Base-by-base conservation (phyloP, 208 protist species). In the Blastocrithidia nonstop region DNA sequence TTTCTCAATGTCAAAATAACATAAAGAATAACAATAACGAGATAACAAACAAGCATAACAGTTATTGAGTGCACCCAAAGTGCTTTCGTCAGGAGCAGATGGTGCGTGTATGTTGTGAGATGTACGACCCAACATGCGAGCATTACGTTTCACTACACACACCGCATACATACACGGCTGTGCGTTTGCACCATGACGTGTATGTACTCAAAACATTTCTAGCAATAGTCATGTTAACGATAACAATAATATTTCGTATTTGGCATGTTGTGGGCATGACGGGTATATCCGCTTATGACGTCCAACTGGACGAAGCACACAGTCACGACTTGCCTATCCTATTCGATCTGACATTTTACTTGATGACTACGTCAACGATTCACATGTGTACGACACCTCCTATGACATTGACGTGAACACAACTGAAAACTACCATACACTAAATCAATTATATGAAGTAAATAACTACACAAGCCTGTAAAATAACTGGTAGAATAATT, bases 21-120 rank as follows among this genome's bases (percentile, higher is more conserved):
- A n/a, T n/a, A n/a, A n/a, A n/a, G n/a, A n/a, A n/a, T n/a, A n/a
- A n/a, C n/a, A n/a, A n/a, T n/a, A n/a, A n/a, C n/a, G n/a, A n/a
- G n/a, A n/a, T n/a, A n/a, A n/a, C n/a, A n/a, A n/a, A n/a, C n/a
- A n/a, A n/a, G n/a, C n/a, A n/a, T n/a, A n/a, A n/a, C n/a, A n/a
- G n/a, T n/a, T n/a, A n/a, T n/a, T n/a, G n/a, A n/a, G n/a, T n/a
- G 51, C 57, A 1, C 76, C 84, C 7, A 48, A 60, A 17, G 42
- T 80, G n/a, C 47, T 84, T 22, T 90, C 85, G 4, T 68, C 62
- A 11, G 64, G 68, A 6, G 64, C 67, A 5, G 89, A 95, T 50
- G 72, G 70, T n/a, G 56, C 54, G 9, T 59, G 94, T 1, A 85
- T 91, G 36, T n/a, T 93, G 29, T 95, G 89, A 86, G 78, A 86